A percentile compares a stretch with the other conserved stretches of the same genome.
Conservation (phyloP, 441 rosid species). For the Aquilaria agallochum region DNA sequence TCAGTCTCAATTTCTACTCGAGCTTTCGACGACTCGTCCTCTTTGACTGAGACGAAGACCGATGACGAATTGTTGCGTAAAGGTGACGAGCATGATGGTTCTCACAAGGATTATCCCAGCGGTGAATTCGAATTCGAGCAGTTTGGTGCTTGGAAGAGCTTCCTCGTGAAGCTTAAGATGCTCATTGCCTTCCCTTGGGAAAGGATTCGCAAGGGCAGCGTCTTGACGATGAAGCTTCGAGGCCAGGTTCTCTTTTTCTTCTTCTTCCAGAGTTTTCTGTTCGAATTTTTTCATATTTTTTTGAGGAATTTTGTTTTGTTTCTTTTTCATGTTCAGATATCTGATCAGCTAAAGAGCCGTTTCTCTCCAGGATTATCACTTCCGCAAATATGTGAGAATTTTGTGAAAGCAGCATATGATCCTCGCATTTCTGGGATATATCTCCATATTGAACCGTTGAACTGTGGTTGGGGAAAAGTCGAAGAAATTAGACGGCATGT, state of each 20-base stretch:
- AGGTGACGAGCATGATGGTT: slow-evolving; percentile 7
- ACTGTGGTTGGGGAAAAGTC: slow-evolving; percentile 95
- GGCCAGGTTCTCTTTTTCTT: slow-evolving; percentile 62
- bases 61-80: slow-evolving; percentile 16
- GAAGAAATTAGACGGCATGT: slow-evolving; percentile 89
- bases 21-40: slow-evolving; percentile 58
- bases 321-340: slow-evolving; percentile 54
- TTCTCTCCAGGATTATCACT: slow-evolving; percentile 82
- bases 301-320: background rate
- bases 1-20: slow-evolving; percentile 35
- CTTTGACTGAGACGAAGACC: slow-evolving; percentile 30
- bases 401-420: slow-evolving; percentile 86
- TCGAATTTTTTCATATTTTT: background rate
- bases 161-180: slow-evolving; percentile 70
- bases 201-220: slow-evolving; percentile 84
- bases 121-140: slow-evolving; percentile 66
- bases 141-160: slow-evolving; percentile 51
- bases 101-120: slow-evolving; percentile 46
- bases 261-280: background rate
- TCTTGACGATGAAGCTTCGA: slow-evolving; percentile 75
- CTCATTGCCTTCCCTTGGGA: slow-evolving; percentile 85
- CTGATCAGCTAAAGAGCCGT: slow-evolving; percentile 93
- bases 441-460: slow-evolving; percentile 81
- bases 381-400: slow-evolving; percentile 89
- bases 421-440: slow-evolving; percentile 88